Percentiles rank a stretch among this genome's conserved stretches.
These are phyloP conservation scores for Gossypium longicalyx DNA, from an alignment of 345 rosid genomes.

Conservation along the genomic window DNA sequence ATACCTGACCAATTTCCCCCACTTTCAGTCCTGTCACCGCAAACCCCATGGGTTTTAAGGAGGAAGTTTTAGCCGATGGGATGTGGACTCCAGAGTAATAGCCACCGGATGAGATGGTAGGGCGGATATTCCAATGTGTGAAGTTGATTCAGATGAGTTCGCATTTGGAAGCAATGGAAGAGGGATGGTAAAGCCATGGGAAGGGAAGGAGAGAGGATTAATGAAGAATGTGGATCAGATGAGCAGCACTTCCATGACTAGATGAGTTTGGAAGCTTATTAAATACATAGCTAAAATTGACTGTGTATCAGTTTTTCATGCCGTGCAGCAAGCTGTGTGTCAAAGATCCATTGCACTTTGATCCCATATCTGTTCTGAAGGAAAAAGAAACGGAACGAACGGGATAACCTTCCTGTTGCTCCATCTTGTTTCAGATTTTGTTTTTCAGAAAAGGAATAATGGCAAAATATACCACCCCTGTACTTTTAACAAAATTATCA, in stretches of 20 bases:
- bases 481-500: too few relatives aligned
- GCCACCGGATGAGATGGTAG: conserved; percentile 64
- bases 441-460: too few relatives aligned
- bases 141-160: conserved; percentile 65
- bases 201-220: conserved; percentile 76
- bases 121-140: conserved; percentile 79
- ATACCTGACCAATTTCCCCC: conserved; percentile 75
- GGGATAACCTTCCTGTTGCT: too few relatives aligned
- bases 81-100: conserved; percentile 90
- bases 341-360: too few relatives aligned
- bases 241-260: conserved; percentile 22
- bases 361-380: too few relatives aligned
- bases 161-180: conserved; percentile 67
- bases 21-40: conserved; percentile 77
- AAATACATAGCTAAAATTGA: too few relatives aligned
- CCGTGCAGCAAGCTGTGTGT: too few relatives aligned
- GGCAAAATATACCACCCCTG: too few relatives aligned
- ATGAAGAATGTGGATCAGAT: conserved; percentile 83
- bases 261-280: too few relatives aligned
- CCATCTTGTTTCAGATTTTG: too few relatives aligned
- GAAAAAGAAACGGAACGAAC: too few relatives aligned
- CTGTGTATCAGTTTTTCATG: too few relatives aligned
- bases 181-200: conserved; percentile 91
- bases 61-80: conserved; percentile 51
- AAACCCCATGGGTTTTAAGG: conserved; percentile 69